Evolutionary conservation across 768 basidiomycete species (phyloP).

Genomic region (Chalciporus sphaerocephalus): DNA sequence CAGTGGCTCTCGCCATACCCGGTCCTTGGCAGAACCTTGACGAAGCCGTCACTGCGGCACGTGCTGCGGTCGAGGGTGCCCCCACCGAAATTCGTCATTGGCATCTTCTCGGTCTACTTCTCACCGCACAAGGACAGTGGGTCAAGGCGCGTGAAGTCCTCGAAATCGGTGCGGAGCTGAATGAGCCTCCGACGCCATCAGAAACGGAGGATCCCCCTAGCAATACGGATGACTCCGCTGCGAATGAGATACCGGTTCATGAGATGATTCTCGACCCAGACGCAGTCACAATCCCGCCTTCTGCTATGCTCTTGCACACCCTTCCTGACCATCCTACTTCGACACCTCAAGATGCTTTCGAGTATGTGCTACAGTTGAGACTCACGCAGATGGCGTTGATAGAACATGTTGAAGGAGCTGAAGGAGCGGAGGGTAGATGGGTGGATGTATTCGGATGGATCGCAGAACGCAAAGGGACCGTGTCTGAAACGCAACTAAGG

Average conservation of each 20-base stretch:
- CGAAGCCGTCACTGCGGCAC: constrained; percentile 63
- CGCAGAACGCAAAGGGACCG: constrained; percentile 50
- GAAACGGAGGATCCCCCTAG: constrained; percentile 33
- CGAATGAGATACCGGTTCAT: constrained; percentile 10
- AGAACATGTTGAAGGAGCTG: constrained; percentile 82
- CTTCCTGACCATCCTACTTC: constrained; percentile 46
- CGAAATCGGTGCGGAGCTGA: constrained; percentile 66
- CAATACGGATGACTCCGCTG: constrained; percentile 13
- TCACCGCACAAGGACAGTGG: constrained; percentile 81
- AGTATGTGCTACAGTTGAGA: constrained; percentile 75
- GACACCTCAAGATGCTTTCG: constrained; percentile 59
- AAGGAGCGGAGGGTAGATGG: constrained; percentile 76
- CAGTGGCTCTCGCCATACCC: constrained; percentile 63
- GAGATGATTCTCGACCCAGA: constrained; percentile 29
- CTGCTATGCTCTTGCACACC: constrained; percentile 40
- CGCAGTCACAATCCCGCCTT: constrained; percentile 36
- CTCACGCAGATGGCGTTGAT: constrained; percentile 80
- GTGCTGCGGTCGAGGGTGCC: constrained; percentile 68
- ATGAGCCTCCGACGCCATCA: constrained; percentile 34
- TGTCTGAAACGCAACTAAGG: constrained; percentile 26
- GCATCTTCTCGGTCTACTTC: constrained; percentile 83
- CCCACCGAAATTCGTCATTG: constrained; percentile 67
- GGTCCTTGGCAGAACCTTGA: constrained; percentile 62
- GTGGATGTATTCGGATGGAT: constrained; percentile 85
- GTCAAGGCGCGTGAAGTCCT: constrained; percentile 68